phyloP scores from a whole-genome alignment of 305 asterid genomes.

The Fraxinus xanthoxyloides region DNA sequence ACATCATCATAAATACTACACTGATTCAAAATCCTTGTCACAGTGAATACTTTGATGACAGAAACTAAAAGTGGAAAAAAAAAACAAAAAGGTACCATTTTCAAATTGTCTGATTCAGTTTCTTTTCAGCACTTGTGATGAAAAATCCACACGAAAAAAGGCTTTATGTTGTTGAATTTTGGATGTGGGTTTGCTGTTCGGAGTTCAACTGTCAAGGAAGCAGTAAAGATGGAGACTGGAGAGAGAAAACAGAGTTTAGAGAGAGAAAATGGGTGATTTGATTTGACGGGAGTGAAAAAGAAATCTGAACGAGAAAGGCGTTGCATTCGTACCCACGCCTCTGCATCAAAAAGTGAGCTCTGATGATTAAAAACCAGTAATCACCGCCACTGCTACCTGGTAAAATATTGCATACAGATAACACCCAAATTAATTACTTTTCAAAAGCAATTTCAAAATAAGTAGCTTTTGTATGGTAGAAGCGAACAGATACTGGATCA shows the following conservation, averaged over 20 bases:
- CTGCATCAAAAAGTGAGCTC: slow-evolving; percentile 57
- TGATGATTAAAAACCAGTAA: too few relatives aligned
- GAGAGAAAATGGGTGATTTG: slow-evolving; percentile 31
- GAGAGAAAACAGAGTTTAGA: slow-evolving; percentile 32
- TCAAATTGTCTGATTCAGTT: slow-evolving; percentile 49
- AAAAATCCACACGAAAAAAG: neutral
- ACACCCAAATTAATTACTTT: too few relatives aligned
- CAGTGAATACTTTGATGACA: slow-evolving; percentile 30
- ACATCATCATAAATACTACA: too few relatives aligned
- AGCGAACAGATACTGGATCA: too few relatives aligned
- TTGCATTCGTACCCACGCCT: slow-evolving; percentile 83
- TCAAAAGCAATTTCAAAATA: too few relatives aligned
- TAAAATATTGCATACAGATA: neutral
- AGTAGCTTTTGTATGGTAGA: too few relatives aligned
- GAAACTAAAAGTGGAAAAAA: slow-evolving; percentile 40
- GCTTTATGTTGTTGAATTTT: slow-evolving; percentile 18
- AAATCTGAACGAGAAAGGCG: slow-evolving; percentile 47
- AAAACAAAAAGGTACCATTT: slow-evolving; percentile 56
- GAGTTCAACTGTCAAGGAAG: slow-evolving; percentile 31
- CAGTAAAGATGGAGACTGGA: slow-evolving; percentile 15
- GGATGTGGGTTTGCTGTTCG: slow-evolving; percentile 26
- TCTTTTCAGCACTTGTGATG: neutral
- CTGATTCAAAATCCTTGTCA: neutral
- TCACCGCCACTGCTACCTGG: slow-evolving; percentile 32
- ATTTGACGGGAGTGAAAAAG: slow-evolving; percentile 34